A percentile compares a stretch with the other conserved stretches of the same genome.
These are phyloP conservation scores for Mycena albidolilacea DNA, from an alignment of 768 basidiomycete genomes.

Conservation along the genomic window DNA sequence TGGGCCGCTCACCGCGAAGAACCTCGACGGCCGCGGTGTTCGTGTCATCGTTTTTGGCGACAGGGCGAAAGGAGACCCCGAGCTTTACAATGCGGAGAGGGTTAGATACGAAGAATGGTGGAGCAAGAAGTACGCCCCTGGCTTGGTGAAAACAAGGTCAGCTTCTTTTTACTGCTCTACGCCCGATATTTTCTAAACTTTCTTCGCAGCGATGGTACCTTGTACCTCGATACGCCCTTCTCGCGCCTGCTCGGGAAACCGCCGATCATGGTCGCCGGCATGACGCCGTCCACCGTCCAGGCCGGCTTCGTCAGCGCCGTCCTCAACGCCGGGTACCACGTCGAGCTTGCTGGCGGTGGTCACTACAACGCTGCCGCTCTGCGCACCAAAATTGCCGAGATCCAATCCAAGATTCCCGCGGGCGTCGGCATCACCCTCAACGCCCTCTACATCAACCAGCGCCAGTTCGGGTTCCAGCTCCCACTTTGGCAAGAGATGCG, in stretches of 20 bases:
- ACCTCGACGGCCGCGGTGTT: constrained; percentile 94
- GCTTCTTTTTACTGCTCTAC: constrained; percentile 35
- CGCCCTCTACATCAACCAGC: constrained; percentile 97
- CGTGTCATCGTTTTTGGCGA: constrained; percentile 93
- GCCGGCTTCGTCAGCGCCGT: constrained; percentile 95
- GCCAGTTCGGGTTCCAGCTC: constrained; percentile 97
- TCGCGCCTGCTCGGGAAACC: constrained; percentile 96
- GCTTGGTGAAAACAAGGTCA: constrained; percentile 91
- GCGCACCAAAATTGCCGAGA: constrained; percentile 93
- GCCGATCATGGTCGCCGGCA: constrained; percentile 99
- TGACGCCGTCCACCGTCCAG: constrained; percentile 98
- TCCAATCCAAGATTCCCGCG: constrained; percentile 85
- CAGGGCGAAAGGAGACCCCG: constrained; percentile 88
- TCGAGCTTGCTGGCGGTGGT: constrained; percentile 97
- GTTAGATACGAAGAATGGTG: constrained; percentile 91
- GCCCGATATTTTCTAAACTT: constrained; percentile 1
- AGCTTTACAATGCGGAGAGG: constrained; percentile 78
- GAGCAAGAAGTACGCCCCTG: constrained; percentile 90
- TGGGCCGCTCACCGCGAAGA: constrained; percentile 90
- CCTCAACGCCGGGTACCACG: constrained; percentile 93
- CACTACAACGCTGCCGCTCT: constrained; percentile 95
- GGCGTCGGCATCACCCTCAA: constrained; percentile 96
- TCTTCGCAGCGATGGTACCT: constrained; percentile 83
- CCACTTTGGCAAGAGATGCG: constrained; percentile 99
- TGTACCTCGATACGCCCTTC: constrained; percentile 96